Conservation (phyloP, 495 filamentous ascomycete species). For the Xylaria acuta region DNA sequence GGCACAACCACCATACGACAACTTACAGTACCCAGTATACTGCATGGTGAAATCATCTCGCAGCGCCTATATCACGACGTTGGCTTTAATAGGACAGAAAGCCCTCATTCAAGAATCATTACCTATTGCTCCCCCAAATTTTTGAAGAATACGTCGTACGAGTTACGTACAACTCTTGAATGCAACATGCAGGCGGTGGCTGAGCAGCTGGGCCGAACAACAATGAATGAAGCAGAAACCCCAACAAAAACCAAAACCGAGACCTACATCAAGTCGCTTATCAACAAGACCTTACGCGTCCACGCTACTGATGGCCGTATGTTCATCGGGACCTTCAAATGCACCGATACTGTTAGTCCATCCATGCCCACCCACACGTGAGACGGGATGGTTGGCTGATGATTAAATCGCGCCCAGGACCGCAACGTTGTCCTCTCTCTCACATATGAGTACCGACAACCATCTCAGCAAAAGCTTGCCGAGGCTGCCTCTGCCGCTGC, state of each 20-base stretch:
- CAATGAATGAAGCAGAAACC: conserved; percentile 26
- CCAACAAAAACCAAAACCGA: conserved; percentile 44
- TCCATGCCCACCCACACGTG: background rate
- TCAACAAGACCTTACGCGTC: conserved; percentile 76
- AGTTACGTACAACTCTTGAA: background rate
- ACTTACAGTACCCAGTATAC: no score
- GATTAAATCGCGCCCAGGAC: conserved; percentile 39
- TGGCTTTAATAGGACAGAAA: background rate
- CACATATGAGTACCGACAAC: conserved; percentile 86
- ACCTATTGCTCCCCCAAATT: background rate
- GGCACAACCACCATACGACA: no score
- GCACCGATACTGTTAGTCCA: conserved; percentile 80
- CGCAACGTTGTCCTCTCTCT: conserved; percentile 83
- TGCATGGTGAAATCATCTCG: background rate
- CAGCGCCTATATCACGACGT: background rate
- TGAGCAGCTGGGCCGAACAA: conserved; percentile 16
- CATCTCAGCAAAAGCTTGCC: conserved; percentile 58
- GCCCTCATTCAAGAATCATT: background rate
- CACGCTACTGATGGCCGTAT: conserved; percentile 84
- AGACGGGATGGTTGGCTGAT: conserved; percentile 5
- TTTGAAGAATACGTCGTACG: background rate
- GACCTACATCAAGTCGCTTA: conserved; percentile 56
- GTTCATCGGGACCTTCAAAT: conserved; percentile 91
- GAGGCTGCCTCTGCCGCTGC: conserved; percentile 50
- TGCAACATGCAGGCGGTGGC: conserved; percentile 19